Base-by-base conservation (phyloP, 805 yeast species). In the Starmerella potacharoeniae region DNA sequence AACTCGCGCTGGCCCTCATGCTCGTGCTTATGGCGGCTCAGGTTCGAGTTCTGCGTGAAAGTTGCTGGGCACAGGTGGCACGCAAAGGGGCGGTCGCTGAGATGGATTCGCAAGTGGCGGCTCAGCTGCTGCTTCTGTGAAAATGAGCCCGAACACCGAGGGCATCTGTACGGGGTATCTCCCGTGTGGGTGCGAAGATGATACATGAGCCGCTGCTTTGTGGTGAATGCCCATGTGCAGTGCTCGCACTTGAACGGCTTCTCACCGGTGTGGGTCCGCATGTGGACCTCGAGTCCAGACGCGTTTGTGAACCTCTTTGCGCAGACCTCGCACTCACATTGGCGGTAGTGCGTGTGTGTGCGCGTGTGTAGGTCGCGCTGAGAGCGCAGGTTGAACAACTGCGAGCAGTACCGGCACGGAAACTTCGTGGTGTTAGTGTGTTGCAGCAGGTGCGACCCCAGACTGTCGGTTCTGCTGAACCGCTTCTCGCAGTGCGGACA, bases 291-390 rank as follows among this genome's bases (percentile, higher is more conserved):
- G 55, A 88, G 73, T 4, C 91, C 84, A 7, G 87, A 81, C 6
- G 96, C 95, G 59, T 96, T 75, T 56, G 87, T 83, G 72, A 89
- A 89, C 47, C 81, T 82, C 66, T 87, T 86, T 51, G 79, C 75
- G 67, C 95, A 87, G 11, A 17, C 6, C n/a, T 46, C 49, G n/a
- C 49, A 46, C 31, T 46, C 49, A 31, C 34, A 46, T 6, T 5
- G 40, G n/a, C 49, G 49, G 49, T 46, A 7, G n/a, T 33, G 14
- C 7, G 40, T 33, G 30, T 46, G 49, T 14, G 49, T 46, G n/a
- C 49, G 49, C 9, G 40, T 34, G 40, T 46, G 49, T 14, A 16
- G 34, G 9, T 46, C 49, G 16, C 49, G 49, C 31, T 46, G 49
- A 5, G 49, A 46, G 6, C 49, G 49, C 10, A 46, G 49, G n/a